These are phyloP conservation scores for Juglanconis sp. DNA, from an alignment of 2,329 filamentous ascomycete species.

Conservation along the genomic window DNA sequence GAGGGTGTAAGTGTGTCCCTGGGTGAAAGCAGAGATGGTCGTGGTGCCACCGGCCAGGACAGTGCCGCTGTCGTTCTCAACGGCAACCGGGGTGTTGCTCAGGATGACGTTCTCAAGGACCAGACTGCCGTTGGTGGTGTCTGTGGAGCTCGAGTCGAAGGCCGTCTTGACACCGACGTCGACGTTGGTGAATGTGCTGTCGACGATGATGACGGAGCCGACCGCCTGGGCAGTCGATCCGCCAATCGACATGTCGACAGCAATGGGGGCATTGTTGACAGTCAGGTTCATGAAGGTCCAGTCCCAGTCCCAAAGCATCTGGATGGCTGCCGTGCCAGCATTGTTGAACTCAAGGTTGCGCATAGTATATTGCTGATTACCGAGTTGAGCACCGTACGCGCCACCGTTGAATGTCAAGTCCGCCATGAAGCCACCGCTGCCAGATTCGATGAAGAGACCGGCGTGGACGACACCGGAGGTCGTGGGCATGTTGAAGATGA, in stretches of 20 bases:
- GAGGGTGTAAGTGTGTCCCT: conserved; percentile 62
- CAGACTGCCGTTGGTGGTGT: conserved; percentile 50
- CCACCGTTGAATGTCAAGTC: conserved; percentile 64
- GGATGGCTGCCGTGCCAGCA: conserved; percentile 43
- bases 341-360: conserved; percentile 64
- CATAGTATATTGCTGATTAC: conserved; percentile 69
- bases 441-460: conserved; percentile 53
- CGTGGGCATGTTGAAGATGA: conserved; percentile 52
- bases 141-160: conserved; percentile 38
- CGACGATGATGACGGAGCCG: conserved; percentile 68
- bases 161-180: conserved; percentile 63
- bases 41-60: conserved; percentile 56
- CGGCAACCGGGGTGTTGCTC: conserved; percentile 35
- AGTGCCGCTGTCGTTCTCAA: conserved; percentile 35
- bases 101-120: conserved; percentile 52
- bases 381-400: conserved; percentile 58
- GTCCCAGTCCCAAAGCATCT: conserved; percentile 66
- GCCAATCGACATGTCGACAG: conserved; percentile 57
- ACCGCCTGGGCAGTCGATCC: conserved; percentile 51
- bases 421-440: conserved; percentile 31
- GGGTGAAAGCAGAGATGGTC: conserved; percentile 59
- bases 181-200: conserved; percentile 65
- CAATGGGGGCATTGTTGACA: conserved; percentile 58
- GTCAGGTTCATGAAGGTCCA: conserved; percentile 63
- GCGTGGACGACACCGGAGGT: conserved; percentile 49